phyloP scores from a whole-genome alignment of 2,329 filamentous ascomycete genomes.

The Alternaria sp. region DNA sequence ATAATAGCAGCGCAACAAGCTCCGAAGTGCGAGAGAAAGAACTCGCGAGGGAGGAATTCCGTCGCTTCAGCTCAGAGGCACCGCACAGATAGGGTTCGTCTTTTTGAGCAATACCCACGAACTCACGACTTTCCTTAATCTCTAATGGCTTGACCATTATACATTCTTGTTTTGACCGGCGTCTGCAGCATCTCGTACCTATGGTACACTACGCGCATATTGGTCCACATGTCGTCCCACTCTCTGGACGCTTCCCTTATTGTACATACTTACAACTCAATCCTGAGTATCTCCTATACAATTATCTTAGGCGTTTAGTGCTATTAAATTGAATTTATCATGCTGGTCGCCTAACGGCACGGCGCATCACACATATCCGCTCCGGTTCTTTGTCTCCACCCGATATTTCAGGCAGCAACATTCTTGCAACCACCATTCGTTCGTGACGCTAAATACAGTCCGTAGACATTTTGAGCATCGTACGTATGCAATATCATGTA shows the following conservation, averaged over 20 bases:
- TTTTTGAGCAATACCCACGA: background rate
- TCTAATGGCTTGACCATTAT: background rate
- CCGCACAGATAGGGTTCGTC: background rate
- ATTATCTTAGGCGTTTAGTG: background rate
- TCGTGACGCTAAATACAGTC: background rate
- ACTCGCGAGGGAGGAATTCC: slow-evolving; percentile 25
- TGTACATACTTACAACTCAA: background rate
- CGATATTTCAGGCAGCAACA: slow-evolving; percentile 8
- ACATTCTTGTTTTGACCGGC: background rate
- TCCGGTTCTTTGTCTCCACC: background rate
- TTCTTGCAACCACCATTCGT: slow-evolving; percentile 1
- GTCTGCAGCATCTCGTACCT: background rate
- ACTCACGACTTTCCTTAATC: background rate
- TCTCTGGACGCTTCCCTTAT: background rate
- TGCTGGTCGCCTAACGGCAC: background rate
- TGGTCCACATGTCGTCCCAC: background rate
- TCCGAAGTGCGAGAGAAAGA: slow-evolving; percentile 17
- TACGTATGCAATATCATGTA: background rate
- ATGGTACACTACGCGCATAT: background rate
- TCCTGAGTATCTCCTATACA: background rate
- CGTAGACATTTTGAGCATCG: background rate
- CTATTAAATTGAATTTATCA: background rate
- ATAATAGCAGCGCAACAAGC: slow-evolving; percentile 12
- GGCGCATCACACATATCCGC: background rate
- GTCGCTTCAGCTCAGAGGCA: slow-evolving; percentile 29